phyloP scores from a whole-genome alignment of 2,329 filamentous ascomycete species.

The Aureobasidium subglaciale region DNA sequence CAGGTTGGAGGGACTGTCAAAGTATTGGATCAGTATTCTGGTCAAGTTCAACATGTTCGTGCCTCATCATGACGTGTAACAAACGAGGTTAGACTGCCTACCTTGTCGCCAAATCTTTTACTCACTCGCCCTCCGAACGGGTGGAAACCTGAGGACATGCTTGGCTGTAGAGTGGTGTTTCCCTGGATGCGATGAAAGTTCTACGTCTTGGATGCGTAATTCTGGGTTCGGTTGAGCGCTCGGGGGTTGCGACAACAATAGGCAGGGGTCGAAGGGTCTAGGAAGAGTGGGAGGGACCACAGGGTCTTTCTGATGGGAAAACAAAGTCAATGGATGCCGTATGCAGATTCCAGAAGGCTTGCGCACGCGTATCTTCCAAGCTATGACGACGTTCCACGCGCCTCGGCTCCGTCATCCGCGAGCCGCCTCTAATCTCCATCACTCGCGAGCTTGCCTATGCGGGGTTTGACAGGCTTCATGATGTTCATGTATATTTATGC shows the following conservation, averaged over 20 bases:
- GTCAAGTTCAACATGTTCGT: slow-evolving; percentile 24
- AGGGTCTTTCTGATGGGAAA: neutral
- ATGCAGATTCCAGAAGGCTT: neutral
- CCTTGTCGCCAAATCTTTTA: slow-evolving; percentile 45
- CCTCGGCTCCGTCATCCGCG: neutral
- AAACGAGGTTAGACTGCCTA: slow-evolving; percentile 21
- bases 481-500: neutral
- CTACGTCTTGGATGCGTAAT: neutral
- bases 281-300: neutral
- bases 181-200: neutral
- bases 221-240: neutral
- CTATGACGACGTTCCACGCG: slow-evolving; percentile 4
- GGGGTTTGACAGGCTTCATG: too few species aligned
- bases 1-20: slow-evolving; percentile 36
- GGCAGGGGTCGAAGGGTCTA: neutral
- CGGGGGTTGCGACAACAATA: neutral
- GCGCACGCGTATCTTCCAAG: neutral
- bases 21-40: too few species aligned
- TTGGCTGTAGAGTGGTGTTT: neutral
- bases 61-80: neutral
- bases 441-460: too few species aligned
- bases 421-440: too few species aligned
- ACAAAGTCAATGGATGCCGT: neutral
- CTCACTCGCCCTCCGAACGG: slow-evolving; percentile 48
- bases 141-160: slow-evolving; percentile 37